Evolutionary conservation across 2,329 filamentous ascomycete genomes (phyloP).

Genomic region (Pseudogymnoascus sp.): DNA sequence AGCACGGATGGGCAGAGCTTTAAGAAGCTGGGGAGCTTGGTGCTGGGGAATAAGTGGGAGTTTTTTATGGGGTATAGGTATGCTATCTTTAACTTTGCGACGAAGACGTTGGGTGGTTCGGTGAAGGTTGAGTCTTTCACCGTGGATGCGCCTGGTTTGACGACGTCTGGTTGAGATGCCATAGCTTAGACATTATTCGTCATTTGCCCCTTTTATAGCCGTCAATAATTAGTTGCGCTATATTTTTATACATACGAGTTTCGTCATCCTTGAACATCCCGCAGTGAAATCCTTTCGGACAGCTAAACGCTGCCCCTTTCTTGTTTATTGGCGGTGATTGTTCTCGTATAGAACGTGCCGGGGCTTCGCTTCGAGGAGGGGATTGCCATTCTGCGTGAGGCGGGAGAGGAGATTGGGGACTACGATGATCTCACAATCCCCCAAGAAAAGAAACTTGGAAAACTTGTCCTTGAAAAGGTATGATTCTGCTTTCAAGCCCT

Average conservation of each 20-base stretch:
- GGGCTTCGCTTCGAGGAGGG: neutral
- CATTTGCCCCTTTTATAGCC: neutral
- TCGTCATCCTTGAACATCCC: too few species aligned
- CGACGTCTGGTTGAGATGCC: neutral
- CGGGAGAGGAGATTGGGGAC: neutral
- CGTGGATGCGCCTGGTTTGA: neutral
- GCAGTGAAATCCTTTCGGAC: too few species aligned
- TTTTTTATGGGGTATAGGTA: slow-evolving; percentile 43
- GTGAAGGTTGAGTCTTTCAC: neutral
- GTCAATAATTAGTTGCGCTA: neutral
- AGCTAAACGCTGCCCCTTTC: too few species aligned
- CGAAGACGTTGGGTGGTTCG: slow-evolving; percentile 33
- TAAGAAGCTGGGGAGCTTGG: slow-evolving; percentile 28
- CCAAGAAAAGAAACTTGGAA: slow-evolving; percentile 3
- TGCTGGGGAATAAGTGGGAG: slow-evolving; percentile 36
- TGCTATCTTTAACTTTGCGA: slow-evolving; percentile 43
- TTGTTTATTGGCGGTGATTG: too few species aligned
- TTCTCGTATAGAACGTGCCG: neutral
- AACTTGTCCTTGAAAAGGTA: slow-evolving; percentile 6
- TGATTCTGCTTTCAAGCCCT: neutral
- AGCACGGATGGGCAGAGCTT: slow-evolving; percentile 36
- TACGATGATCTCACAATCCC: neutral
- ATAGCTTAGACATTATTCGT: neutral
- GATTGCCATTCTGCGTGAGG: neutral
- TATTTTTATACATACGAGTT: too few species aligned